Percentiles rank a stretch among this genome's conserved stretches.
Conservation (phyloP, 2,329 filamentous ascomycete species). For the Fusarium sp. region DNA sequence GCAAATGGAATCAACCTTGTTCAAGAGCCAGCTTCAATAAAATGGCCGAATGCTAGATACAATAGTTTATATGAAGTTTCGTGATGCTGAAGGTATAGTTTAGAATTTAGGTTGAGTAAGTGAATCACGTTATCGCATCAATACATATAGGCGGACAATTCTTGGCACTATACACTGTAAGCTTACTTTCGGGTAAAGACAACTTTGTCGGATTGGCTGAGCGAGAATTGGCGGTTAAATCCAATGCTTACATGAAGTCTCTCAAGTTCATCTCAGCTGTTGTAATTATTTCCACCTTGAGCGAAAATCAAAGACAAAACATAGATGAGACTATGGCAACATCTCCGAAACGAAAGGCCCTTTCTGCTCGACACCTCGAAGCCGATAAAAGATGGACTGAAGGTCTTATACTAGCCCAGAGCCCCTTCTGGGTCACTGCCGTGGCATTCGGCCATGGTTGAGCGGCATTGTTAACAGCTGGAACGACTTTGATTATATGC, state of each 20-base stretch:
- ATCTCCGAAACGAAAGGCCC: neutral
- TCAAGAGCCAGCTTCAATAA: too few species aligned
- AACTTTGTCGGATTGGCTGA: neutral
- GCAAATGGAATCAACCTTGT: neutral
- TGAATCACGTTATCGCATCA: neutral
- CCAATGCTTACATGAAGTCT: neutral
- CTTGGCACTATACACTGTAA: neutral
- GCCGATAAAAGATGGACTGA: conserved; percentile 6
- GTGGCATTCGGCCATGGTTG: conserved; percentile 11
- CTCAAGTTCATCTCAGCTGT: neutral
- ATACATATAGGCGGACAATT: neutral
- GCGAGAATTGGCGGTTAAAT: neutral
- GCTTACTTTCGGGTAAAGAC: neutral
- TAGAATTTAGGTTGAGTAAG: too few species aligned
- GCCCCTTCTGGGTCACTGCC: conserved; percentile 6
- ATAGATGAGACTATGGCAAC: neutral
- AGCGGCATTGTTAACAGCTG: neutral
- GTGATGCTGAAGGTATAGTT: neutral
- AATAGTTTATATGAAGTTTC: too few species aligned
- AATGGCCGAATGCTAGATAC: fast-evolving
- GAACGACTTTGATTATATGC: conserved; percentile 9
- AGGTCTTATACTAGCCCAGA: neutral
- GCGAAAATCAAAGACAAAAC: neutral
- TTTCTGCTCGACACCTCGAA: neutral
- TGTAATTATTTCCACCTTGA: fast-evolving